Conservation (phyloP, 345 rosid genomes). For the Rhodomyrtus tomentosa region DNA sequence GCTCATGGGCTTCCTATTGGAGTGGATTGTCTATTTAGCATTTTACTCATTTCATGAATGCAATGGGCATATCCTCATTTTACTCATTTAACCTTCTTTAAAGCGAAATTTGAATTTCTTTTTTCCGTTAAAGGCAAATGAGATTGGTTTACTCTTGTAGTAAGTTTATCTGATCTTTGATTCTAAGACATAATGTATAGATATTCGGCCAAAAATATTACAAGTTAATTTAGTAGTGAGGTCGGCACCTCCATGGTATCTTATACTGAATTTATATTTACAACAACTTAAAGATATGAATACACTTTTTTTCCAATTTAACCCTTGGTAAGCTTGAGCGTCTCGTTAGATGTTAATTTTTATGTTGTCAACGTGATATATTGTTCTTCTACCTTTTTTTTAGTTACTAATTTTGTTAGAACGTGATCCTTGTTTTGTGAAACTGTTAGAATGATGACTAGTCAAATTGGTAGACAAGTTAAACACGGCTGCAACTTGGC, state of each 20-base stretch:
- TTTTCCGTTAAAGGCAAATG: neutral
- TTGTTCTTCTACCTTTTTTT: neutral
- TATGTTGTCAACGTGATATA: slow-evolving; percentile 32
- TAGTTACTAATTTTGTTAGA: neutral
- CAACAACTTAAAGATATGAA: neutral
- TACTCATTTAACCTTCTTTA: neutral
- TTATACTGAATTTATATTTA: neutral
- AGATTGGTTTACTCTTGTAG: neutral
- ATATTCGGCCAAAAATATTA: neutral
- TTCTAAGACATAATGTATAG: neutral
- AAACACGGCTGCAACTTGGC: no score
- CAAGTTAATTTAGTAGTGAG: neutral
- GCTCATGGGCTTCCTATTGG: neutral
- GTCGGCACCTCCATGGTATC: neutral
- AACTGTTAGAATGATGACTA: no score
- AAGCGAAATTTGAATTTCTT: neutral
- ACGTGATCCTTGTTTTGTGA: no score
- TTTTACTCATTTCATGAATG: neutral
- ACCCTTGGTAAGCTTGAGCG: neutral
- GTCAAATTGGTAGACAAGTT: no score
- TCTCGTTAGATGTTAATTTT: neutral
- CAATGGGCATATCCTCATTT: neutral
- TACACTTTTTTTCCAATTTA: neutral
- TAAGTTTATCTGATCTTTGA: neutral
- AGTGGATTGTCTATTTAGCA: neutral